phyloP scores from a whole-genome alignment of 768 basidiomycete genomes.

The Candolleomyces eurysporus region DNA sequence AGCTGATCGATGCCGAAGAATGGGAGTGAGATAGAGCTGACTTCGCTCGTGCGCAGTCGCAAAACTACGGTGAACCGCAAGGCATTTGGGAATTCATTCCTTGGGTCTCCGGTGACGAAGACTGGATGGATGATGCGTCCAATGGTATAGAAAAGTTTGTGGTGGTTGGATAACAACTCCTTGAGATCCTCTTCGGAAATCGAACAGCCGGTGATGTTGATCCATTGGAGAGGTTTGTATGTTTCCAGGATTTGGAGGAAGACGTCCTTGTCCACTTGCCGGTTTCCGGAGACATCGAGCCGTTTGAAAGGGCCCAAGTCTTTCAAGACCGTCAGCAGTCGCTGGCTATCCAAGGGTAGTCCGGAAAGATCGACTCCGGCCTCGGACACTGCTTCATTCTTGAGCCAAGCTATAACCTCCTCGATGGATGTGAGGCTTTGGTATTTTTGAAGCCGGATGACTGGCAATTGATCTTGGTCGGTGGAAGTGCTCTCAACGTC shows the following conservation, averaged over 20 bases:
- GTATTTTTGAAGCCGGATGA: not conserved
- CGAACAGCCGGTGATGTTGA: not conserved
- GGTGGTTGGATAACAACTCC: not conserved
- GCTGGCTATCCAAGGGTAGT: not conserved
- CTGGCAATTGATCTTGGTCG: not conserved
- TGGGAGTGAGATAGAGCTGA: not conserved
- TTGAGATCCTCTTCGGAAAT: not conserved
- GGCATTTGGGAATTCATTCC: not conserved
- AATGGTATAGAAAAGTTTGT: not conserved
- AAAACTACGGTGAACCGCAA: not conserved
- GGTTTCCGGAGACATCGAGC: not conserved
- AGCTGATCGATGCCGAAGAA: not conserved
- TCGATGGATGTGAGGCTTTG: no score
- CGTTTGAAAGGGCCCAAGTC: not conserved
- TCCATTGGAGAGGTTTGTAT: not conserved
- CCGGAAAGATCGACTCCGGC: not conserved
- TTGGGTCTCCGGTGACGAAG: not conserved
- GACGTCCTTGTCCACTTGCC: not conserved
- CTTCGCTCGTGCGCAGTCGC: no score
- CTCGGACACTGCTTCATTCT: not conserved
- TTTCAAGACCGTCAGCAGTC: not conserved
- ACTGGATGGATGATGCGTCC: not conserved
- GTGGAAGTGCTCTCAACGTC: not conserved
- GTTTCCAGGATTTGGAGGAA: not conserved
- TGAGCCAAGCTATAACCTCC: no score